These are phyloP conservation scores for Sclerotiophoma versabilis DNA, from an alignment of 2,329 filamentous ascomycete species.

Conservation along the genomic window DNA sequence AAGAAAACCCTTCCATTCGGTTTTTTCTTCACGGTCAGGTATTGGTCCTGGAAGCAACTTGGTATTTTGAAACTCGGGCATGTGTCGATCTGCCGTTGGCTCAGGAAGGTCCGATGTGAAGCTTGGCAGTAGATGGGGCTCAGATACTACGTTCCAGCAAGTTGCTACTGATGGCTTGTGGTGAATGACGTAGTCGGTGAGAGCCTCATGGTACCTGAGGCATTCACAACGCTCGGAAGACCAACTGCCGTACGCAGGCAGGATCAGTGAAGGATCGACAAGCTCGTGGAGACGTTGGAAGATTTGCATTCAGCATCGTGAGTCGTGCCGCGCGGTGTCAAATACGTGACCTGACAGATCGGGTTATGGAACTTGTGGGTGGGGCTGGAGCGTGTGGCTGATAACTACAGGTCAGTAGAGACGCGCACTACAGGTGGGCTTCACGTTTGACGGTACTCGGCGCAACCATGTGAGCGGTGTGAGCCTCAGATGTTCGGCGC, in stretches of 20 bases:
- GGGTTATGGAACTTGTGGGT: background rate
- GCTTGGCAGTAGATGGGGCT: background rate
- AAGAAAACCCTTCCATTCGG: too few relatives aligned
- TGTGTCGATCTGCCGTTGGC: background rate
- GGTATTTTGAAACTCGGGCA: background rate
- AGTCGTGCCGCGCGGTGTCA: background rate
- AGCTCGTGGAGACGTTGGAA: slow-evolving; percentile 9
- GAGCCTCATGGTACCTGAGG: slow-evolving; percentile 19
- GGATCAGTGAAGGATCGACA: slow-evolving; percentile 13
- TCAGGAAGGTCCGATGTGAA: background rate
- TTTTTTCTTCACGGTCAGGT: too few relatives aligned
- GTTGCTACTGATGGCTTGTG: slow-evolving; percentile 17
- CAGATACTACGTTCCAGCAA: too few relatives aligned
- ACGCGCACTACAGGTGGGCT: background rate
- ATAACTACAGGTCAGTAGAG: background rate
- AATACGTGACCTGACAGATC: slow-evolving; percentile 6
- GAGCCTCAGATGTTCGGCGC: slow-evolving; percentile 11
- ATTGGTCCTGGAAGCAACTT: too few relatives aligned
- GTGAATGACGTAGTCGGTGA: slow-evolving; percentile 34
- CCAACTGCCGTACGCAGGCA: background rate
- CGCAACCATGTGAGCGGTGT: slow-evolving; percentile 13
- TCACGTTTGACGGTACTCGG: background rate
- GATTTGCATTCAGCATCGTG: slow-evolving; percentile 12
- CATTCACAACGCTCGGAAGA: slow-evolving; percentile 10
- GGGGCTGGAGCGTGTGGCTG: background rate